phyloP scores from a whole-genome alignment of 768 basidiomycete genomes.

The Mycena crocata region DNA sequence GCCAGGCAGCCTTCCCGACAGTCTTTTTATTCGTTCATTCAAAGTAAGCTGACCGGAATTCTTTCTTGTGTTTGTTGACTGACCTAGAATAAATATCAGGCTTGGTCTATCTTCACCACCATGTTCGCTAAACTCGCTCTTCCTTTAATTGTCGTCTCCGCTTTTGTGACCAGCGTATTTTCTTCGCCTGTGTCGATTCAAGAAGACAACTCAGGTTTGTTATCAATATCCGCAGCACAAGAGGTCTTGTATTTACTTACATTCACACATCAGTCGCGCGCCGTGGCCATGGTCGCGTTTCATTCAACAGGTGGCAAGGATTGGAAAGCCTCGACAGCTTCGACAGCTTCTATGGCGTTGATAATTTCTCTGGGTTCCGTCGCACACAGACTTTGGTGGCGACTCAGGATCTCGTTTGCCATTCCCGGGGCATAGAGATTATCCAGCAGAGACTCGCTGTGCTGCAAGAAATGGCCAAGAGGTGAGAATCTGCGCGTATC shows the following conservation, averaged over 20 bases:
- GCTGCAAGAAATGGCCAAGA: constrained; percentile 60
- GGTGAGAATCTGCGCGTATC: constrained; percentile 37
- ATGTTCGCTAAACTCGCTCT: constrained; percentile 55
- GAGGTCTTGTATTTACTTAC: not conserved
- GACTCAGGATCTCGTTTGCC: constrained; percentile 54
- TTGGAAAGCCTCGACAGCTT: constrained; percentile 50
- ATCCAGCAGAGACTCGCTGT: constrained; percentile 60
- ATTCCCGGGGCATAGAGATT: constrained; percentile 49
- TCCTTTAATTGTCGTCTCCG: constrained; percentile 45
- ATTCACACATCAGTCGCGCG: constrained; percentile 19
- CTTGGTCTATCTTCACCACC: constrained; percentile 36
- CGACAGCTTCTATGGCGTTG: constrained; percentile 59
- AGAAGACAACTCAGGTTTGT: constrained; percentile 6
- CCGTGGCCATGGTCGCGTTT: constrained; percentile 22
- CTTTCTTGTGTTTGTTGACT: constrained; percentile 30
- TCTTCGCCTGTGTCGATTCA: constrained; percentile 44
- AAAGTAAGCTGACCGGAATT: constrained; percentile 29
- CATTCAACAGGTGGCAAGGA: constrained; percentile 52
- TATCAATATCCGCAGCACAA: not conserved
- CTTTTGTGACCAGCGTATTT: constrained; percentile 44
- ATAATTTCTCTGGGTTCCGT: constrained; percentile 55
- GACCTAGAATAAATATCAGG: not conserved
- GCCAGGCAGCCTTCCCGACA: constrained; percentile 54
- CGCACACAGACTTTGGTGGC: constrained; percentile 48
- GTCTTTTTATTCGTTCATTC: constrained; percentile 46